Base-by-base conservation (phyloP, 73 alveolate genomes). In the Paramecium sonneborni region DNA sequence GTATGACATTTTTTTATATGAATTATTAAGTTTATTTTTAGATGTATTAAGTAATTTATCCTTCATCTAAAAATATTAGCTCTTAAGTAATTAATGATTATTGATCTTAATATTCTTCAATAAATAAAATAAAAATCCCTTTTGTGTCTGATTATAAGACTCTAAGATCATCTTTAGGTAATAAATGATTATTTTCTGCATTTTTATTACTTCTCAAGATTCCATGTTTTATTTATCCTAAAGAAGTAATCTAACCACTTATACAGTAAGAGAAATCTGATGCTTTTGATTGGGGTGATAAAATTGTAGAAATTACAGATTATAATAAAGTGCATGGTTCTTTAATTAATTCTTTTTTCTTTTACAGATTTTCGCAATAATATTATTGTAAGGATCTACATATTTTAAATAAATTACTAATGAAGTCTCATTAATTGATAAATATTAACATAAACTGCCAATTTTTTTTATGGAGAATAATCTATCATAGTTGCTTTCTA, bases 171-270 rank as follows among this genome's bases (percentile, higher is more conserved):
- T 46, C 43, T 2, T 43, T 46, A 30, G 90, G 69, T 1, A 32
- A 37, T 28, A 30, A 79, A 30, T 39, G 55, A 43, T 20, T 15
- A 30, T 26, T 24, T 3, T 23, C 39, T 20, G 56, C 72, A 15
- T 57, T 21, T 52, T 92, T 72, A 85, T 96, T 96, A 4, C 95
- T 94, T 85, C 99, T 92, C 32, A 96, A 88, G 1, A 96, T 88
- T 21, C 99, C 99, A 88, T 96, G 99, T 93, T 96, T 96, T 48
- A 96, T 76, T 23, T 96, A 96, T 3, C 92, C 96, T 6, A 96
- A 32, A 43, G 97, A 94, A 56, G 79, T 95, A 52, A 68, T 95
- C 15, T 44, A 48, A 3, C 95, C 95, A 6, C 95, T 95, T 58
- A 95, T 92, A 52, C 79, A 57, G 76, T 95, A 95, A 48, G 85